Conservation (phyloP, 2,329 filamentous ascomycete species). For the Neophaeococcomyces mojaviensis region DNA sequence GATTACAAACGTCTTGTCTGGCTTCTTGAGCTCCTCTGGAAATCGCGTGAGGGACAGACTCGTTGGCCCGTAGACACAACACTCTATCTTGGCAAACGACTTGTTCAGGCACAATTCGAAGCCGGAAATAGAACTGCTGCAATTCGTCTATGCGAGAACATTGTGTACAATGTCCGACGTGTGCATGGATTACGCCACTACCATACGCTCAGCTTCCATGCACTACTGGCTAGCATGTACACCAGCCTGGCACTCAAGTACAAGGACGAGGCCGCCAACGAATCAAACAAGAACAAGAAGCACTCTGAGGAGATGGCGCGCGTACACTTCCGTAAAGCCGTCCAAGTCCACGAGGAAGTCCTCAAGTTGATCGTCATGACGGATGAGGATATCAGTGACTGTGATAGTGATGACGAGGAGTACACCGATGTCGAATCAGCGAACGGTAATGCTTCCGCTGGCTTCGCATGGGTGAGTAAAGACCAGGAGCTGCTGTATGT, state of each 20-base stretch:
- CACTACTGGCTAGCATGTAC: not conserved
- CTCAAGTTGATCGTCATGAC: constrained; percentile 11
- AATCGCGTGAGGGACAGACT: constrained; percentile 38
- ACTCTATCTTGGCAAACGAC: constrained; percentile 44
- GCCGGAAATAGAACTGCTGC: constrained; percentile 38
- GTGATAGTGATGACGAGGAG: not conserved
- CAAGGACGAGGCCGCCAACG: constrained; percentile 5
- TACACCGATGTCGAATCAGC: constrained; percentile 10
- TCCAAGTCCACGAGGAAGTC: constrained; percentile 23
- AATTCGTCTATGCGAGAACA: constrained; percentile 45
- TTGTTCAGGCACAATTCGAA: constrained; percentile 47
- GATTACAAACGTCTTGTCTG: constrained; percentile 31
- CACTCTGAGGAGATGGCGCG: constrained; percentile 12
- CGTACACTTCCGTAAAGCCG: constrained; percentile 30
- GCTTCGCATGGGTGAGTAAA: constrained; percentile 13
- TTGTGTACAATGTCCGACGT: constrained; percentile 49
- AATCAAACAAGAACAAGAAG: constrained; percentile 5
- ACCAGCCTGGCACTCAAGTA: not conserved
- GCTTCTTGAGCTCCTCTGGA: constrained; percentile 41
- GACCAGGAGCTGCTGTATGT: constrained; percentile 27
- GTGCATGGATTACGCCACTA: constrained; percentile 38
- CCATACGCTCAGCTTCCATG: not conserved
- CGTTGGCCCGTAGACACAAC: constrained; percentile 40
- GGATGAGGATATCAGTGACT: not conserved
- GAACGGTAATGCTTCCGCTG: constrained; percentile 15